These are phyloP conservation scores for Inosperma sp. DNA, from an alignment of 768 basidiomycete species.

Conservation along the genomic window DNA sequence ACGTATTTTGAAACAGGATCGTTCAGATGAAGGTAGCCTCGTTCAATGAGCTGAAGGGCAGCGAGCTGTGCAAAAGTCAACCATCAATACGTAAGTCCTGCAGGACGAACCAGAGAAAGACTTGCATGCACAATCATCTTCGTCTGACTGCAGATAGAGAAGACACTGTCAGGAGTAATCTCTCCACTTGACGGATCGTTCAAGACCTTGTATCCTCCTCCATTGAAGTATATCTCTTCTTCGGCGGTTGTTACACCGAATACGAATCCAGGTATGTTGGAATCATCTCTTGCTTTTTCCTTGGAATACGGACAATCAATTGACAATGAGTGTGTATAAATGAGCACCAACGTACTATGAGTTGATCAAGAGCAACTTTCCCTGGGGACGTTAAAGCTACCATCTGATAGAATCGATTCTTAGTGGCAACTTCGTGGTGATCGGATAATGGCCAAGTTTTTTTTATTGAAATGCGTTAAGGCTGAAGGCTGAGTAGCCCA, in stretches of 20 bases:
- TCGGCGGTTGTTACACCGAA: constrained; percentile 23
- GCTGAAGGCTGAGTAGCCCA: too few species aligned
- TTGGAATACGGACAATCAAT: too few species aligned
- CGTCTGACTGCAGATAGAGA: constrained; percentile 32
- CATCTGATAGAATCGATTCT: too few species aligned
- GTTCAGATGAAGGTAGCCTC: constrained; percentile 27
- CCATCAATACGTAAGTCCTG: not conserved
- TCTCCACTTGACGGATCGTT: constrained; percentile 23
- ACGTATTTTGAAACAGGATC: constrained; percentile 25
- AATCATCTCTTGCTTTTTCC: constrained; percentile 16
- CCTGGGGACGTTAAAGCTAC: too few species aligned
- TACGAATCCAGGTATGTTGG: constrained; percentile 23
- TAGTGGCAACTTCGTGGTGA: too few species aligned
- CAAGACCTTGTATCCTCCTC: constrained; percentile 21
- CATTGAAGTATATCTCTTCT: constrained; percentile 18
- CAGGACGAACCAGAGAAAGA: not conserved
- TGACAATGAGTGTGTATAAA: too few species aligned
- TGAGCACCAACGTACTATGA: too few species aligned
- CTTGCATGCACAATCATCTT: constrained; percentile 26
- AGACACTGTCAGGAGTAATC: constrained; percentile 26
- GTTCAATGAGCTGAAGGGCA: too few species aligned
- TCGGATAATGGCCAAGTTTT: too few species aligned
- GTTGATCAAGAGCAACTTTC: too few species aligned
- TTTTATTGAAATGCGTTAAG: too few species aligned
- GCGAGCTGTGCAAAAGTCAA: too few species aligned